Evolutionary conservation across 2,329 filamentous ascomycete species (phyloP).

Genomic region (Pseudocercospora macadamiae): DNA sequence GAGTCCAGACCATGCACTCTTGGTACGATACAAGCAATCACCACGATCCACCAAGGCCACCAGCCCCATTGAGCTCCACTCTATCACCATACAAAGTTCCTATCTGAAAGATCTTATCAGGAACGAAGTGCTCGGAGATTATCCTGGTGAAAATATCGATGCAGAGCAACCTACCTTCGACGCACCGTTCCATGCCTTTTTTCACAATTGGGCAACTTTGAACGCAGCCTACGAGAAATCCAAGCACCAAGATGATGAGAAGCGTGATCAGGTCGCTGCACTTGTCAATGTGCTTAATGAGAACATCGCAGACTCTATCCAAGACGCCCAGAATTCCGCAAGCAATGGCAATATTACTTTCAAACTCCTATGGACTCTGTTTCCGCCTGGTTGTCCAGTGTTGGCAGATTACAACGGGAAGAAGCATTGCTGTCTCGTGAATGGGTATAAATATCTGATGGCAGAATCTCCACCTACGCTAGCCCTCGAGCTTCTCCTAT

Average conservation of each 20-base stretch:
- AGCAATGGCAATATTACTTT: conserved; percentile 24
- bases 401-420: conserved; percentile 12
- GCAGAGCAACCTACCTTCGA: conserved; percentile 20
- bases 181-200: conserved; percentile 21
- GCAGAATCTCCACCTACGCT: conserved; percentile 14
- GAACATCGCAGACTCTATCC: conserved; percentile 13
- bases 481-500: conserved; percentile 9
- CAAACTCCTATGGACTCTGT: conserved; percentile 25
- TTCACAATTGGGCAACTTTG: conserved; percentile 20
- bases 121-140: conserved; percentile 14
- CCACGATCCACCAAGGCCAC: conserved; percentile 8
- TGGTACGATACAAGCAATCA: conserved; percentile 18
- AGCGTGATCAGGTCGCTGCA: conserved; percentile 12
- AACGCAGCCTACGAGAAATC: conserved; percentile 12
- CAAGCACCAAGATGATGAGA: conserved; percentile 7
- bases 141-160: conserved; percentile 23
- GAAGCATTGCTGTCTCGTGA: conserved; percentile 18
- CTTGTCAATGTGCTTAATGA: conserved; percentile 14
- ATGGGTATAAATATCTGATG: conserved; percentile 21
- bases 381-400: conserved; percentile 19
- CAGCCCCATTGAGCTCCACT: conserved; percentile 14
- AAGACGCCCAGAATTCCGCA: conserved; percentile 14
- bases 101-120: conserved; percentile 18
- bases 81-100: conserved; percentile 22
- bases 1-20: conserved; percentile 15